phyloP scores from a whole-genome alignment of 2,329 filamentous ascomycete genomes.

The Botrytis squamosa region DNA sequence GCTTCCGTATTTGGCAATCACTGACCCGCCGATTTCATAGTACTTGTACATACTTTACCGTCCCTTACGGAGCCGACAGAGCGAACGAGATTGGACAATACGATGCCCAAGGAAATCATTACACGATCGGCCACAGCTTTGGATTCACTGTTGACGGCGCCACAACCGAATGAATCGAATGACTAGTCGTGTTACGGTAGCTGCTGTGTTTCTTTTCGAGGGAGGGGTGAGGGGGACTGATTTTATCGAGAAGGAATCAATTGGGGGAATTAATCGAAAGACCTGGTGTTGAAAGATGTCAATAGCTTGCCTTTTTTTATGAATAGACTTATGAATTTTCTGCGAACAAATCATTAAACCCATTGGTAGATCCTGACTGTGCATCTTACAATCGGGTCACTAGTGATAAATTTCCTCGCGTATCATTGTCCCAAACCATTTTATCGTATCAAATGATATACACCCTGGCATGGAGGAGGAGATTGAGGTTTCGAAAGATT shows the following conservation, averaged over 20 bases:
- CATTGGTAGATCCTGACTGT: not conserved
- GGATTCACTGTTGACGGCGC: slow-evolving; percentile 20
- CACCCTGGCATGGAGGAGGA: not conserved
- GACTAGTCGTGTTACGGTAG: not conserved
- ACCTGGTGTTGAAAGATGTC: not conserved
- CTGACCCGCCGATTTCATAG: not conserved
- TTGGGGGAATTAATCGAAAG: not conserved
- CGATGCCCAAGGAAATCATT: slow-evolving; percentile 25
- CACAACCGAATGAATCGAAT: not conserved
- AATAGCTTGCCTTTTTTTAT: not conserved
- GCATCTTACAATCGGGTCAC: not conserved
- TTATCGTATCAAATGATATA: not conserved
- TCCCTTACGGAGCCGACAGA: slow-evolving; percentile 32
- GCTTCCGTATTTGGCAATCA: not conserved
- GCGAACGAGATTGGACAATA: slow-evolving; percentile 30
- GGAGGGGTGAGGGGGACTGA: not conserved
- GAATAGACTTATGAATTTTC: not conserved
- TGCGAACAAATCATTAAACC: not conserved
- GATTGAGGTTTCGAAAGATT: not conserved
- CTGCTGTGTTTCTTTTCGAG: not conserved
- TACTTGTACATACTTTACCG: slow-evolving; percentile 43
- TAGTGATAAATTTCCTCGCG: too few species aligned
- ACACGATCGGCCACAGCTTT: slow-evolving; percentile 30
- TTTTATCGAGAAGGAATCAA: not conserved
- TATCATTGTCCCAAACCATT: not conserved